Conservation (phyloP, 305 asterid genomes). For the Solanum hybrid region DNA sequence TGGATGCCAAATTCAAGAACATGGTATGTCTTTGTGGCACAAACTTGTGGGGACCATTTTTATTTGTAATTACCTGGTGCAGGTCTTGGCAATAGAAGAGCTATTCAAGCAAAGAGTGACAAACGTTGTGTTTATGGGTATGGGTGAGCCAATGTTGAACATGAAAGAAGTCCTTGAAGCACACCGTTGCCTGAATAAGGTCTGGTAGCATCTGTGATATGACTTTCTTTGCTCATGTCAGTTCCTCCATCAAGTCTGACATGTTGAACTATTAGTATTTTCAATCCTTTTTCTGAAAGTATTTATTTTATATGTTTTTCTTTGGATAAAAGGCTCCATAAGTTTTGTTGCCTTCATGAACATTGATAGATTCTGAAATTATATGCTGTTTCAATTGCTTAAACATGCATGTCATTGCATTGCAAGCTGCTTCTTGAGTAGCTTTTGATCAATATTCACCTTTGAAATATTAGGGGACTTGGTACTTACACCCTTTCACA, state of each 20-base stretch:
- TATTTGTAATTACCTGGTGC: constrained; percentile 4
- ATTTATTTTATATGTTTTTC: neutral
- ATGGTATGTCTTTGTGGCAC: neutral
- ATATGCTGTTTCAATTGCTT: neutral
- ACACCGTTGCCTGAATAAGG: constrained; percentile 91
- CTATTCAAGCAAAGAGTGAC: constrained; percentile 73
- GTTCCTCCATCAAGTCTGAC: neutral
- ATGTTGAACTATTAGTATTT: neutral
- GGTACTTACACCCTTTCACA: neutral
- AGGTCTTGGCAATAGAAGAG: constrained; percentile 92
- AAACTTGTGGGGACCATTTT: neutral
- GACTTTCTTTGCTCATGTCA: neutral
- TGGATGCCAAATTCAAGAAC: neutral
- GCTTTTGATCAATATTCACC: neutral
- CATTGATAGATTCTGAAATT: neutral
- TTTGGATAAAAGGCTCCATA: neutral
- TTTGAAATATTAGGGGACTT: neutral
- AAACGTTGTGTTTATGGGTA: constrained; percentile 96
- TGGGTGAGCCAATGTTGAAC: constrained; percentile 99
- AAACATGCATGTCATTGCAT: neutral
- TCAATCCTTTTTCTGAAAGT: neutral
- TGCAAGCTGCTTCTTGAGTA: neutral
- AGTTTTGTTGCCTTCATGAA: neutral
- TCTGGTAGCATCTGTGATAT: constrained; percentile 9
- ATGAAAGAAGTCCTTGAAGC: constrained; percentile 92